Evolutionary conservation across 2,329 filamentous ascomycete genomes (phyloP), one percentile per base, ranked within the genome.

Genomic region (Neonectria magnoliae): DNA sequence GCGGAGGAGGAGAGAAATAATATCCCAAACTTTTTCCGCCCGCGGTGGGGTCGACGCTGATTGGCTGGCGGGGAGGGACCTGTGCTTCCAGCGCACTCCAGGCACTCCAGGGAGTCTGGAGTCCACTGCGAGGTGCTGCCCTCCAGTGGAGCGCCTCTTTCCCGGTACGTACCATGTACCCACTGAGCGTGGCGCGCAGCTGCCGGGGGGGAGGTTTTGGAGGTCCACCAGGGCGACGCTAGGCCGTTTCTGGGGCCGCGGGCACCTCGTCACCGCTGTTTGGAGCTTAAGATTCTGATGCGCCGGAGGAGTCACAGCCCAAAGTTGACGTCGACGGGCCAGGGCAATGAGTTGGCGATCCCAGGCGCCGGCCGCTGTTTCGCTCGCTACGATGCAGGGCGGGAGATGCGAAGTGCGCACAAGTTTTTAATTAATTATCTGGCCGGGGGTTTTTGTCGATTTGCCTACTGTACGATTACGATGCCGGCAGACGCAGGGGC

Each of bases 1-100:
- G 57, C 61, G 66, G 61, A 67, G 61, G 65, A 65, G 57, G 71
- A 72, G 61, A 69, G 68, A 75, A 65, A 75, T n/a, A 75, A 75
- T 75, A 74, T 71, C 68, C 70, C 71, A 73, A 74, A 74, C 71
- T 73, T 74, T 74, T 74, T 71, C 60, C 67, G 55, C 62, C 42
- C 60, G 48, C 58, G 66, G 73, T 75, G 72, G 72, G 70, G 72
- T 62, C 53, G 33, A 51, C 54, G 22, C 44, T 64, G 61, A 64
- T 64, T 64, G 61, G 61, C 54, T 18, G 47, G n/a, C 10, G 22
- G 42, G 25, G 45, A 41, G 38, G 38, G 38, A 60, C 50, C n/a
- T 52, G 33, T n/a, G 50, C 25, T 31, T 31, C 38, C 38, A 42
- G 38, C 38, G 38, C 38, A 47, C 44, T 25, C 51, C 45, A 63